phyloP scores from a whole-genome alignment of 2,329 filamentous ascomycete species.

The Apiospora hydei region DNA sequence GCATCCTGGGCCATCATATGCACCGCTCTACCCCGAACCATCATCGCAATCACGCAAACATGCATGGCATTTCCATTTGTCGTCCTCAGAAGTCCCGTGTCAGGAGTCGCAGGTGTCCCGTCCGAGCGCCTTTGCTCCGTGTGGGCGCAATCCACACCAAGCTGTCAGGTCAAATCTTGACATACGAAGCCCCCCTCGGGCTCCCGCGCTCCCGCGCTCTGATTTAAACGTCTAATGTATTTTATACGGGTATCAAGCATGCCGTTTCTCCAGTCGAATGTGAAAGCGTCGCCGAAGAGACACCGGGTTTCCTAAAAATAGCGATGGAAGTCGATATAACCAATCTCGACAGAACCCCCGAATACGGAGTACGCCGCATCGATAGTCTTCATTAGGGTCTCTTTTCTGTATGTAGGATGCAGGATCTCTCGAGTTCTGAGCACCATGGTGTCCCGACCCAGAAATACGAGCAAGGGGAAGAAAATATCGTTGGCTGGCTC shows the following conservation, averaged over 20 bases:
- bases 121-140: background rate
- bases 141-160: background rate
- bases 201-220: background rate
- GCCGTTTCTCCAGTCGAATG: background rate
- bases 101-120: slow-evolving; percentile 4
- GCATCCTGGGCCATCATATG: background rate
- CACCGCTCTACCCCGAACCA: background rate
- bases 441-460: background rate
- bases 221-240: background rate
- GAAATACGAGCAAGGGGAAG: background rate
- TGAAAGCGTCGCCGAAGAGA: background rate
- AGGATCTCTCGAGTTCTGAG: background rate
- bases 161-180: background rate
- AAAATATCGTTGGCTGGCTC: background rate
- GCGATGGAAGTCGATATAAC: background rate
- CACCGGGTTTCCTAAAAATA: background rate
- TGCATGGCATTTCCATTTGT: background rate
- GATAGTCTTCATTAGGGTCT: background rate
- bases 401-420: background rate
- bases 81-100: background rate
- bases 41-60: background rate
- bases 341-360: background rate
- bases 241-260: background rate
- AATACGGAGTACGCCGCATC: background rate
- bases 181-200: background rate